These are phyloP conservation scores for Coemansia brasiliensis DNA, from an alignment of 192 early-diverging fungal genomes.

Conservation along the genomic window DNA sequence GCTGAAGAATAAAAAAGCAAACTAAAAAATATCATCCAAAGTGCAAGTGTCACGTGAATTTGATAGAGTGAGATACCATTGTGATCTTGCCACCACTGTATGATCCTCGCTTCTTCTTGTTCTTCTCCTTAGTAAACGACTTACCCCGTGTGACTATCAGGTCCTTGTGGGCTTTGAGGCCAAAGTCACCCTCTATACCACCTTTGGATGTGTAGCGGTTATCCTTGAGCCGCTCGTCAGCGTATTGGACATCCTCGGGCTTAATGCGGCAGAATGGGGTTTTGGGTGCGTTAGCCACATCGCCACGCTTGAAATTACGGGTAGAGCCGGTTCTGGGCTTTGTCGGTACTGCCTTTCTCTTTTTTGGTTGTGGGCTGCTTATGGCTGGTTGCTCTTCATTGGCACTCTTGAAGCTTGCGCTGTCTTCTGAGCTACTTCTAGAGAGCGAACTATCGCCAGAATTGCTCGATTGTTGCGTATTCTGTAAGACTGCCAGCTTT, in stretches of 20 bases:
- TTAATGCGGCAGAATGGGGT: slow-evolving; percentile 84
- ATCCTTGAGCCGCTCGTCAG: slow-evolving; percentile 79
- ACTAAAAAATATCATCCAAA: not conserved
- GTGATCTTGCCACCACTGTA: slow-evolving; percentile 93
- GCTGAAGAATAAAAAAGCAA: not conserved
- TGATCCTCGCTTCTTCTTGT: slow-evolving; percentile 94
- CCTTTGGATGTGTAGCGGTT: slow-evolving; percentile 77
- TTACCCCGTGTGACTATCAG: slow-evolving; percentile 88
- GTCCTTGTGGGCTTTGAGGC: slow-evolving; percentile 90
- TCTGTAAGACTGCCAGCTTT: slow-evolving; percentile 11
- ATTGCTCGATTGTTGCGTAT: not conserved
- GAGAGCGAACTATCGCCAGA: not conserved
- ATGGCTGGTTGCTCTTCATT: not conserved
- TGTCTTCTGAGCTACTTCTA: slow-evolving; percentile 33
- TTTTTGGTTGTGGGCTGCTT: not conserved
- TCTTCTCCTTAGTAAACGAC: slow-evolving; percentile 93
- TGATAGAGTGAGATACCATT: slow-evolving; percentile 82
- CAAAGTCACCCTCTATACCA: slow-evolving; percentile 72
- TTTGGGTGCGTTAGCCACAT: slow-evolving; percentile 29
- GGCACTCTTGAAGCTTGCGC: slow-evolving; percentile 24
- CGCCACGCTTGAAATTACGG: slow-evolving; percentile 16
- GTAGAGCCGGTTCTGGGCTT: not conserved
- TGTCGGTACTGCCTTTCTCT: slow-evolving; percentile 2
- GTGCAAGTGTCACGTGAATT: slow-evolving; percentile 59
- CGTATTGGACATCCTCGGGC: slow-evolving; percentile 77